Base-by-base conservation (phyloP, 1,284 basidiomycete species). In the Chondrostereum purpureum region DNA sequence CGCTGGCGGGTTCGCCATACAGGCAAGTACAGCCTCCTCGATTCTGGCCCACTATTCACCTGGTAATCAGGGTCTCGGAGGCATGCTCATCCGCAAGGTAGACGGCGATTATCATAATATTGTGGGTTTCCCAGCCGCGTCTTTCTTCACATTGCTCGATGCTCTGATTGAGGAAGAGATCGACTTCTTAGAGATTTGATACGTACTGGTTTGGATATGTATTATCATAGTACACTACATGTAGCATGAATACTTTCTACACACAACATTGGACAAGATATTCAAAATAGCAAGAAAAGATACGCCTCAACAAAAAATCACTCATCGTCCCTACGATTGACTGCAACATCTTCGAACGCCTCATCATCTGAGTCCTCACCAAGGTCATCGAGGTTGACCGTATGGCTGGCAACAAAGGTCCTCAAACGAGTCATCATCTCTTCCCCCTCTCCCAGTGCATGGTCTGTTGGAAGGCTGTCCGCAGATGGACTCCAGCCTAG, bases 1-100 rank as follows among this genome's bases (percentile, higher is more conserved):
- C 16, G 94, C 94, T 0, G 95, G 94, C 3, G 95, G 95, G 0
- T 98, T 98, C 61, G 92, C 92, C 2, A 83, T 95, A 39, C 95
- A 98, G 74, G 91, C 90, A 53, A 45, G 43, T 38, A 38, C 22
- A 34, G 20, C 13, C 12, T 27, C 21, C 2, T 23, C 39, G 18
- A 42, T 42, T 27, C n/a, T 40, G 33, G 40, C 38, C 27, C n/a
- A 31, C 27, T 31, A 8, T 31, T n/a, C 8, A 8, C 20, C 24
- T 21, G 35, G 54, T 50, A 16, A 5, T 18, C 53, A 92, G 83
- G 92, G 92, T 2, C 69, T 84, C 1, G 94, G 92, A 0, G 85
- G 84, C 1, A 54, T 92, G 37, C 70, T 98, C 24, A 68, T 97
- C 42, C 75, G 86, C 39, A 84, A 86, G 55, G 79, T 97, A 21